Conservation (phyloP, 2,329 filamentous ascomycete species). For the Cadophora gregata region DNA sequence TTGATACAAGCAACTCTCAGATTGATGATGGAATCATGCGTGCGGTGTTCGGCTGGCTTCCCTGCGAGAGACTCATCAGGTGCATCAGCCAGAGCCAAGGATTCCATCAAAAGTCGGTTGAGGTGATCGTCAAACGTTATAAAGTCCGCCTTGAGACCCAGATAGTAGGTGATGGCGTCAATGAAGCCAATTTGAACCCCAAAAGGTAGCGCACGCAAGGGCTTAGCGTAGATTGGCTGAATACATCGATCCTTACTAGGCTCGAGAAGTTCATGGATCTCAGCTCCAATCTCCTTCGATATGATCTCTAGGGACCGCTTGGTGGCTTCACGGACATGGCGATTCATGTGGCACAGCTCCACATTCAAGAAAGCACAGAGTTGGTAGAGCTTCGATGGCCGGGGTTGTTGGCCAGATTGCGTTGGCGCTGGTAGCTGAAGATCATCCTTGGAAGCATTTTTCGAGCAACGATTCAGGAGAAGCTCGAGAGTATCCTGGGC, state of each 20-base stretch:
- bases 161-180: slow-evolving; percentile 94
- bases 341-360: slow-evolving; percentile 95
- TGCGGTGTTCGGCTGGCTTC: slow-evolving; percentile 93
- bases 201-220: slow-evolving; percentile 89
- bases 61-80: slow-evolving; percentile 90
- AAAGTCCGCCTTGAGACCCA: slow-evolving; percentile 87
- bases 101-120: slow-evolving; percentile 90
- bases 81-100: slow-evolving; percentile 89
- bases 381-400: slow-evolving; percentile 70
- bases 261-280: slow-evolving; percentile 86
- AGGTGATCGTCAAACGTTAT: slow-evolving; percentile 91
- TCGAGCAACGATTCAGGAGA: slow-evolving; percentile 79
- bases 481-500: slow-evolving; percentile 84
- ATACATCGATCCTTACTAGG: slow-evolving; percentile 90
- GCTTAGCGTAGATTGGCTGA: slow-evolving; percentile 94
- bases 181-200: slow-evolving; percentile 97
- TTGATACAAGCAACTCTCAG: slow-evolving; percentile 92
- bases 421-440: slow-evolving; percentile 56
- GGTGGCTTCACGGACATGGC: slow-evolving; percentile 87
- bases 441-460: slow-evolving; percentile 81
- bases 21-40: slow-evolving; percentile 92
- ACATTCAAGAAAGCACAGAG: slow-evolving; percentile 86
- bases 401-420: slow-evolving; percentile 62
- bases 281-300: slow-evolving; percentile 75
- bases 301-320: slow-evolving; percentile 82